Evolutionary conservation across 768 basidiomycete species (phyloP).

Genomic region (Suillus luteus): DNA sequence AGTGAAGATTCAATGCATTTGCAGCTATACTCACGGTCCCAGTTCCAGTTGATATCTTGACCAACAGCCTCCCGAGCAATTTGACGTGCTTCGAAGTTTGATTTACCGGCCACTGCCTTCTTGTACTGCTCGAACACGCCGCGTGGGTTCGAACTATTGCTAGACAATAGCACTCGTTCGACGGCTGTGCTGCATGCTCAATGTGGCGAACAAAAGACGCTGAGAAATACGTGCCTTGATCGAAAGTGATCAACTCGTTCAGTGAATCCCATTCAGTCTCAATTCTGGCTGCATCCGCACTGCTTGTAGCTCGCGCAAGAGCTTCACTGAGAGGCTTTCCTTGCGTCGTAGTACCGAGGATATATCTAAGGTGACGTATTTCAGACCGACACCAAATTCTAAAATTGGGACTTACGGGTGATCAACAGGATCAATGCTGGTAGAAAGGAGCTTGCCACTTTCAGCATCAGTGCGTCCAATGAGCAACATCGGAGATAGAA

Average conservation of each 20-base stretch:
- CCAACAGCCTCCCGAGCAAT: constrained; percentile 72
- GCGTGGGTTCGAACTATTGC: constrained; percentile 32
- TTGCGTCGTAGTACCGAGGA: constrained; percentile 59
- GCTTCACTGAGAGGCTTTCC: constrained; percentile 63
- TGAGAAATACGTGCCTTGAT: constrained; percentile 59
- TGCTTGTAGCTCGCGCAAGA: constrained; percentile 64
- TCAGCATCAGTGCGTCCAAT: constrained; percentile 94
- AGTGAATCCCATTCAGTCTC: constrained; percentile 74
- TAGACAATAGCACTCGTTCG: constrained; percentile 21
- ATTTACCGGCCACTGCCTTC: constrained; percentile 59
- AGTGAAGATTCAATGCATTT: constrained; percentile 7
- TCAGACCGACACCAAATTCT: constrained; percentile 4
- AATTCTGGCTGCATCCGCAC: constrained; percentile 68
- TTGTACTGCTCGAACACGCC: constrained; percentile 61
- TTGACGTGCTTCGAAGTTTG: constrained; percentile 69
- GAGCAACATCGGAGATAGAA: constrained; percentile 84
- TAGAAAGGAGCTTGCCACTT: constrained; percentile 80
- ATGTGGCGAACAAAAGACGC: constrained; percentile 5
- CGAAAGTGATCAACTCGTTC: constrained; percentile 78
- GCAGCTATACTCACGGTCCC: constrained; percentile 62
- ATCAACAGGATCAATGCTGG: constrained; percentile 80
- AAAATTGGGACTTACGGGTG: constrained; percentile 46
- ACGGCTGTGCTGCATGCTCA: constrained; percentile 21
- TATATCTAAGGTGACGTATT: constrained; percentile 46
- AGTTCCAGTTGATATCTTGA: constrained; percentile 79